Evolutionary conservation across 1,139 yeast genomes (phyloP).

Genomic region (Geotrichum aggregatum): DNA sequence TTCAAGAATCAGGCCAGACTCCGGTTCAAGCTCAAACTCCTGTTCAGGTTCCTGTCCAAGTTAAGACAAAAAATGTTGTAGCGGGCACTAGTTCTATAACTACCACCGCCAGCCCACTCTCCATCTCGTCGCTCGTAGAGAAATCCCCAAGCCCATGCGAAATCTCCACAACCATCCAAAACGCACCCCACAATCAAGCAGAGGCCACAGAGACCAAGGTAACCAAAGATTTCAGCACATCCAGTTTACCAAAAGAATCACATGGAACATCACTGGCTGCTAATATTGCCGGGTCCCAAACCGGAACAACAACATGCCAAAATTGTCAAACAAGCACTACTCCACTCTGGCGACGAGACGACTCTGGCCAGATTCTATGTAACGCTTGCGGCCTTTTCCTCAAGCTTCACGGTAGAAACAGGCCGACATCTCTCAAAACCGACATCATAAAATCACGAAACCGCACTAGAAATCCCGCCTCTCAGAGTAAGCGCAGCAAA

Average conservation of each 20-base stretch:
- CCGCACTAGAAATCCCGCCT: constrained; percentile 42
- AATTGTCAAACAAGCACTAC: constrained; percentile 90
- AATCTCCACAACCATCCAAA: neutral
- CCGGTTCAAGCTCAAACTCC: no score
- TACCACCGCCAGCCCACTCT: neutral
- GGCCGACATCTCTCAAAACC: constrained; percentile 85
- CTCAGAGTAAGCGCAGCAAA: constrained; percentile 14
- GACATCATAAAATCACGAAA: constrained; percentile 89
- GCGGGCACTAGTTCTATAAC: neutral
- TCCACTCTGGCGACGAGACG: constrained; percentile 92
- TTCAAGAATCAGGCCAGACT: no score
- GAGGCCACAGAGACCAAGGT: no score
- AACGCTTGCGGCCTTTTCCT: constrained; percentile 91
- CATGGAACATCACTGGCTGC: neutral
- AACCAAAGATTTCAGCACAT: no score
- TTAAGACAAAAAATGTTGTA: no score
- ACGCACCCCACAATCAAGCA: neutral
- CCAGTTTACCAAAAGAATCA: no score
- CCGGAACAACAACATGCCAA: constrained; percentile 60
- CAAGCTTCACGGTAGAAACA: constrained; percentile 83
- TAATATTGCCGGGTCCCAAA: neutral
- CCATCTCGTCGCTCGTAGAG: neutral
- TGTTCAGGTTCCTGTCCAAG: no score
- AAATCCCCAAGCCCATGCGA: neutral
- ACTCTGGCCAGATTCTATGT: constrained; percentile 85